Evolutionary conservation across 352 stramenopile species (phyloP).

Genomic region (Globisporangium heterothallicum): DNA sequence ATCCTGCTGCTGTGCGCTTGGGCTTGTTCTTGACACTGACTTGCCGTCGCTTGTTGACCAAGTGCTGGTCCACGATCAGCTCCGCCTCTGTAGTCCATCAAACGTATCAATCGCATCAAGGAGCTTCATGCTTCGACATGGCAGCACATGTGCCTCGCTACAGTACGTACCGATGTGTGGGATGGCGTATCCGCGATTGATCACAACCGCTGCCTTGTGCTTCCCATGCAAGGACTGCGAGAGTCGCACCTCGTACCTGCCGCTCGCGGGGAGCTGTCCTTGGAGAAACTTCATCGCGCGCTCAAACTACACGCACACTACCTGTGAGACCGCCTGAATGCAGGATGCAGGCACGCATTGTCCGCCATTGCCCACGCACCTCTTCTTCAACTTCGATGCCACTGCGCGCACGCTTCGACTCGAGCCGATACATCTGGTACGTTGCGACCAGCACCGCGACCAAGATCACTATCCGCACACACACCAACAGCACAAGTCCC

Average conservation of each 20-base stretch:
- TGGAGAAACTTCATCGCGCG: slow-evolving; percentile 35
- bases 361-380: slow-evolving; percentile 11
- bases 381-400: slow-evolving; percentile 31
- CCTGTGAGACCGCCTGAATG: too few species aligned
- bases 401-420: slow-evolving; percentile 30
- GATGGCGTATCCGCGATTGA: slow-evolving; percentile 44
- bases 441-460: slow-evolving; percentile 51
- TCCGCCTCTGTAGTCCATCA: slow-evolving; percentile 47
- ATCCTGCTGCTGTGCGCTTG: slow-evolving; percentile 1
- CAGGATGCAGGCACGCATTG: neutral
- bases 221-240: slow-evolving; percentile 11
- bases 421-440: slow-evolving; percentile 54
- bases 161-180: slow-evolving; percentile 44
- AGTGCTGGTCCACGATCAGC: slow-evolving; percentile 39
- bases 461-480: slow-evolving; percentile 34
- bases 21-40: neutral
- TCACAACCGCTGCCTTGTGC: slow-evolving; percentile 36
- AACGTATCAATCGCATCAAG: neutral
- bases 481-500: too few species aligned
- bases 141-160: neutral
- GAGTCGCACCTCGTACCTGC: slow-evolving; percentile 45
- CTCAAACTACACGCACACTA: slow-evolving; percentile 35
- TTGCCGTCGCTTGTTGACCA: slow-evolving; percentile 5
- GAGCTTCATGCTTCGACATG: neutral
- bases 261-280: slow-evolving; percentile 27